These are phyloP conservation scores for Kingdonia uniflora DNA, from an alignment of 164 flowering plant genomes.

Conservation along the genomic window DNA sequence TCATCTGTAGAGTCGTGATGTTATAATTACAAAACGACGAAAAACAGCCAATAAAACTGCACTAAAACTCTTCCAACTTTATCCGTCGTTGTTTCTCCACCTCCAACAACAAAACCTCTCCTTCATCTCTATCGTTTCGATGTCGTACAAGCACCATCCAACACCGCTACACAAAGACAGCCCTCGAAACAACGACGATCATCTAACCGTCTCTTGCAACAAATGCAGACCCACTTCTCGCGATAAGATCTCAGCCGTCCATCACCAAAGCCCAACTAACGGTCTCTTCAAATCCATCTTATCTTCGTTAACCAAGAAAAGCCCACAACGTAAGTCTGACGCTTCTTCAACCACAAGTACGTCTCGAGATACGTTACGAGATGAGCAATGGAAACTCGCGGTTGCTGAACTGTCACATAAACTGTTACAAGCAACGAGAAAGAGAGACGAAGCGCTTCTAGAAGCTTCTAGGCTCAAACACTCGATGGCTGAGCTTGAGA, in stretches of 20 bases:
- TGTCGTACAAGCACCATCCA: conserved; percentile 29
- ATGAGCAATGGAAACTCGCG: conserved; percentile 71
- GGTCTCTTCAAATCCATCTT: conserved; percentile 50
- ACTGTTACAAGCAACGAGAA: conserved; percentile 60
- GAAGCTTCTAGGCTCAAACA: conserved; percentile 67
- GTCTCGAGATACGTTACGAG: conserved; percentile 34
- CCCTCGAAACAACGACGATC: conserved; percentile 10
- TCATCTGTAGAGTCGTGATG: conserved; percentile 8
- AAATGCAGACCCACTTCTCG: conserved; percentile 70
- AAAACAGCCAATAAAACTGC: conserved; percentile 11
- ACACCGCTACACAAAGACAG: conserved; percentile 35
- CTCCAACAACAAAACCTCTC: background rate
- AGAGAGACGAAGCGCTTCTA: conserved; percentile 67
- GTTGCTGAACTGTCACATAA: conserved; percentile 66
- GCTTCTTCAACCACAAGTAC: conserved; percentile 7
- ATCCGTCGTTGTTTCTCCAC: conserved; percentile 2
- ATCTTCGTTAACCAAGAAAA: conserved; percentile 38
- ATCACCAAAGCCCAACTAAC: conserved; percentile 43
- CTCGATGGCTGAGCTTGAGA: conserved; percentile 84
- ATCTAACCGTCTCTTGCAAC: conserved; percentile 60
- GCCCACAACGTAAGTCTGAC: conserved; percentile 31
- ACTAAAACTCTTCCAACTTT: conserved; percentile 12
- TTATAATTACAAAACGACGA: conserved; percentile 17
- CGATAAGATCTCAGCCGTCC: conserved; percentile 64
- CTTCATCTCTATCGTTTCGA: background rate